Conservation (phyloP, 805 yeast genomes). For the Lipomyces mesembrius region DNA sequence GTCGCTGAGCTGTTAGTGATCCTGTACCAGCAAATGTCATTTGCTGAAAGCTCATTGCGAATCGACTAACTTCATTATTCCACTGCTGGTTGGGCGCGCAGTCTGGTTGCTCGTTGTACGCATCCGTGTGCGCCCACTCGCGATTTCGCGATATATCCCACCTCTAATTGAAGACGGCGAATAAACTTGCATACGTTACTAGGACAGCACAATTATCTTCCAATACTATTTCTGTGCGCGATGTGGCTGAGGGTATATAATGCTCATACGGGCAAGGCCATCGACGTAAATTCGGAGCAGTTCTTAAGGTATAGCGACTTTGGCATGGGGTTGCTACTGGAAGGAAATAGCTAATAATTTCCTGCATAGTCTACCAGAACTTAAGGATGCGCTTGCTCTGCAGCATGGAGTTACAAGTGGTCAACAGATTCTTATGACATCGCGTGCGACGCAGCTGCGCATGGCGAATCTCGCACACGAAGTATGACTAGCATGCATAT, state of each 20-base stretch:
- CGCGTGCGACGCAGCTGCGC: conserved; percentile 35
- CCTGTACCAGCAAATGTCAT: not conserved
- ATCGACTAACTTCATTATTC: conserved; percentile 1
- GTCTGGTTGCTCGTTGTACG: conserved; percentile 12
- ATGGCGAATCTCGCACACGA: conserved; percentile 30
- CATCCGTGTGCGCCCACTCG: conserved; percentile 4
- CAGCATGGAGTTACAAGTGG: conserved; percentile 22
- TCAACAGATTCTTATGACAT: conserved; percentile 36
- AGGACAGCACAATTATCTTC: not conserved
- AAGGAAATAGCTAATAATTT: not conserved
- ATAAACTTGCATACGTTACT: not conserved
- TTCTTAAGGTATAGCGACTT: conserved; percentile 21
- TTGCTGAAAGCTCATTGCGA: not conserved
- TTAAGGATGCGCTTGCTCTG: conserved; percentile 27
- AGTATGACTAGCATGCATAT: conserved; percentile 13
- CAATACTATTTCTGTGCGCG: not conserved
- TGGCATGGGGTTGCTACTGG: not conserved
- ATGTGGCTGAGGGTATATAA: conserved; percentile 31
- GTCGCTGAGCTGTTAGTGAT: not conserved
- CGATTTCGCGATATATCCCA: not conserved
- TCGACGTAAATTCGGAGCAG: conserved; percentile 25
- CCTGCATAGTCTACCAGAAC: conserved; percentile 23
- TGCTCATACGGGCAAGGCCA: conserved; percentile 34
- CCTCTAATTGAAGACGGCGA: not conserved
- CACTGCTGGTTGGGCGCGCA: conserved; percentile 29